A percentile compares a stretch with the other conserved stretches of the same genome.
These are phyloP conservation scores for Debaryomyces prosopidis DNA, from an alignment of 805 yeast species.

Conservation along the genomic window DNA sequence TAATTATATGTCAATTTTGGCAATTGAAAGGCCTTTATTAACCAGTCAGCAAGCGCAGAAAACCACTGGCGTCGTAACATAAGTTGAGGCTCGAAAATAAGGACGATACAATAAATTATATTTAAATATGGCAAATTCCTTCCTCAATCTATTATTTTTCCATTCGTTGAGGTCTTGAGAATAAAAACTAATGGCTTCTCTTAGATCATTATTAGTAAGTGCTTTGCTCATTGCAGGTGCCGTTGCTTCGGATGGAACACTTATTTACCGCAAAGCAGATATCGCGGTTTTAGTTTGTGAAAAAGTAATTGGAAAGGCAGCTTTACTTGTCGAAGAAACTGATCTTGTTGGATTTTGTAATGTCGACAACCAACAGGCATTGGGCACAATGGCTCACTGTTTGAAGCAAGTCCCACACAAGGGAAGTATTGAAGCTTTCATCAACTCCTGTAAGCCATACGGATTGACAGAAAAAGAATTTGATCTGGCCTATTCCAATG, in stretches of 20 bases:
- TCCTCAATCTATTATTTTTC: no score
- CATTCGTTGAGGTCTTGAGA: no score
- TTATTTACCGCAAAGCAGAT: constrained; percentile 18
- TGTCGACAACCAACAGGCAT: constrained; percentile 34
- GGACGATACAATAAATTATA: no score
- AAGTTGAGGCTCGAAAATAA: no score
- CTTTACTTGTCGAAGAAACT: constrained; percentile 19
- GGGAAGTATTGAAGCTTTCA: constrained; percentile 22
- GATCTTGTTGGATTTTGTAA: constrained; percentile 35
- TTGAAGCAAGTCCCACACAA: constrained; percentile 22
- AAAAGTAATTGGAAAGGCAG: constrained; percentile 23
- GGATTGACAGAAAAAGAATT: constrained; percentile 31
- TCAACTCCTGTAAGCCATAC: constrained; percentile 22
- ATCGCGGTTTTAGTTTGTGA: constrained; percentile 30
- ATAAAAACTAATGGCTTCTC: constrained; percentile 1
- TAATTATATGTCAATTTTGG: no score
- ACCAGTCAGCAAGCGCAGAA: no score
- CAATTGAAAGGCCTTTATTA: no score
- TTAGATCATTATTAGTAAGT: background rate
- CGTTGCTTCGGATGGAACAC: constrained; percentile 16
- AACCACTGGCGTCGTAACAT: no score
- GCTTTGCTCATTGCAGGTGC: constrained; percentile 10
- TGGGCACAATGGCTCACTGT: constrained; percentile 40
- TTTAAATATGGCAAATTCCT: no score
- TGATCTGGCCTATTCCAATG: constrained; percentile 39